These are phyloP conservation scores for Salix udensis DNA, from an alignment of 345 rosid species.

Conservation along the genomic window DNA sequence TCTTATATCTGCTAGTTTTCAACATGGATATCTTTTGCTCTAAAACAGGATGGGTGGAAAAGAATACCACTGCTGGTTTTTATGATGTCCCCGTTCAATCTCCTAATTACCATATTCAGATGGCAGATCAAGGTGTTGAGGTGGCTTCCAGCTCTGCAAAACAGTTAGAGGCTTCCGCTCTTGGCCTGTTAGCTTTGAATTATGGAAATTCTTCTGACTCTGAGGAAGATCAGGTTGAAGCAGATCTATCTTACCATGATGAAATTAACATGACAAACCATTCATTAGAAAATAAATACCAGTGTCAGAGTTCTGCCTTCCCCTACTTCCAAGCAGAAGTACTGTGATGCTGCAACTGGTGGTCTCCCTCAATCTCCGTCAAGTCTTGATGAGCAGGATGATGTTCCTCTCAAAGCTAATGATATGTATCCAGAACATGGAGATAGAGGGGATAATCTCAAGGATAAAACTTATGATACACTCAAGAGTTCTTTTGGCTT, in stretches of 20 bases:
- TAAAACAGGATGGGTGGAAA: conserved; percentile 43
- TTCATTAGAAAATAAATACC: conserved; percentile 26
- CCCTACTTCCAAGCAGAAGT: conserved; percentile 22
- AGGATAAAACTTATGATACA: conserved; percentile 30
- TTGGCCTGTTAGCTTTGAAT: conserved; percentile 66
- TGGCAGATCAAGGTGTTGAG: conserved; percentile 31
- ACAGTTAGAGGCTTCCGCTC: conserved; percentile 49
- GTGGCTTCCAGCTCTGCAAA: conserved; percentile 27
- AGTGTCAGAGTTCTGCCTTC: conserved; percentile 16
- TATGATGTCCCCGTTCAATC: conserved; percentile 48
- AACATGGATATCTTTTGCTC: conserved; percentile 11
- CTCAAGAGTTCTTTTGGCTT: conserved; percentile 25
- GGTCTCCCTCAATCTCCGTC: conserved; percentile 11
- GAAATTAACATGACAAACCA: conserved; percentile 25
- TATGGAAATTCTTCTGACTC: conserved; percentile 94
- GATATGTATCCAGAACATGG: conserved; percentile 30
- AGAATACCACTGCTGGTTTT: conserved; percentile 30
- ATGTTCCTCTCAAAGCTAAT: conserved; percentile 28
- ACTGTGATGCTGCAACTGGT: conserved; percentile 20
- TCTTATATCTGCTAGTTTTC: conserved; percentile 5
- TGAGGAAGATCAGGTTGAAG: conserved; percentile 58
- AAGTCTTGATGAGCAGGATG: conserved; percentile 22
- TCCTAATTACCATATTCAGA: conserved; percentile 28
- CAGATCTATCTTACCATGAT: conserved; percentile 28
- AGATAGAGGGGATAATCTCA: conserved; percentile 11